Evolutionary conservation across 2,329 filamentous ascomycete species (phyloP).

Genomic region (Beauveria scarabaeidicola): DNA sequence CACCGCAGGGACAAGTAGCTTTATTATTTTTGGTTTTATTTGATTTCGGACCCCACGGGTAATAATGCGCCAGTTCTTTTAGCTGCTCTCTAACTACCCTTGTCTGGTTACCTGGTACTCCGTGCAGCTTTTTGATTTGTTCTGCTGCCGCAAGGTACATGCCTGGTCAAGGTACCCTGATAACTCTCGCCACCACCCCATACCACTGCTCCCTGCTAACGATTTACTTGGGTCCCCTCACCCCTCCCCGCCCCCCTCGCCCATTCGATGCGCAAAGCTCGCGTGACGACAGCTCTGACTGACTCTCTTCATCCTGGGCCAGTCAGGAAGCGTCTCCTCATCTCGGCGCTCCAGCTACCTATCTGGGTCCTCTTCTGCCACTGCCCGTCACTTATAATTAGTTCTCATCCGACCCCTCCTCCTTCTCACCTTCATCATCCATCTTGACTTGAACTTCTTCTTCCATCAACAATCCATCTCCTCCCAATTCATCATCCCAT

Average conservation of each 20-base stretch:
- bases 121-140: too few relatives aligned
- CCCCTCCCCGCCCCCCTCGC: background rate
- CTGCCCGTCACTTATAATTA: slow-evolving; percentile 11
- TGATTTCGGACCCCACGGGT: background rate
- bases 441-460: background rate
- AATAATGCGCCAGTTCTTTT: too few relatives aligned
- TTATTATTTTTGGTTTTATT: background rate
- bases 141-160: too few relatives aligned
- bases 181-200: background rate
- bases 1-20: background rate
- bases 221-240: background rate
- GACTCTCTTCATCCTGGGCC: slow-evolving; percentile 1
- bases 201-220: background rate
- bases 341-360: background rate
- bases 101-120: too few relatives aligned
- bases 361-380: background rate
- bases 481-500: slow-evolving; percentile 9
- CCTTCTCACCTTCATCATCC: slow-evolving; percentile 6
- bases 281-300: slow-evolving; percentile 10
- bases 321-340: background rate
- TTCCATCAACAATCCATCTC: slow-evolving; percentile 12
- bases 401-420: slow-evolving; percentile 10
- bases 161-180: background rate
- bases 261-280: slow-evolving; percentile 2
- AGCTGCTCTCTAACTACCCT: too few relatives aligned